A percentile compares a stretch with the other conserved stretches of the same genome.
Evolutionary conservation across 2,329 filamentous ascomycete species (phyloP).

Genomic region (Aspergillus pseudoviridinutans): DNA sequence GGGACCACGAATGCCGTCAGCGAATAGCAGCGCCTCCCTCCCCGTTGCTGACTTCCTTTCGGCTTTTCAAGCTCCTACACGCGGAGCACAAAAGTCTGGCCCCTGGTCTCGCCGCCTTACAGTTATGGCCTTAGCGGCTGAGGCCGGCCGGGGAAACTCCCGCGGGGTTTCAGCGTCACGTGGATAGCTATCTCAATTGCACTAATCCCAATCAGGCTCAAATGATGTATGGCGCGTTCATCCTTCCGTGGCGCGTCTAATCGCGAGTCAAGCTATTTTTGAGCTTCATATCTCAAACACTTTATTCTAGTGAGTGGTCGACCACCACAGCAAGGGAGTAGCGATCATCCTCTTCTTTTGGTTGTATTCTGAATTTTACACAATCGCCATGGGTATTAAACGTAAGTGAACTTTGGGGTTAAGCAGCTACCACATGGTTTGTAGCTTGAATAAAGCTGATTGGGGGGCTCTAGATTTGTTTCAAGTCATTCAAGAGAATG

Average conservation of each 20-base stretch:
- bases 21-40: not conserved
- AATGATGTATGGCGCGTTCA: conserved; percentile 18
- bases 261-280: conserved; percentile 3
- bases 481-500: conserved; percentile 82
- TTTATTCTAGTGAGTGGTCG: not conserved
- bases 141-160: not conserved
- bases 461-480: conserved; percentile 56
- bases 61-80: not conserved
- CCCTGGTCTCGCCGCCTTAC: not conserved
- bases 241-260: conserved; percentile 12
- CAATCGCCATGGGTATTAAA: conserved; percentile 48
- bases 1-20: not conserved
- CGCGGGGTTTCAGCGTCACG: conserved; percentile 13
- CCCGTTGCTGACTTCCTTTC: not conserved
- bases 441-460: conserved; percentile 11
- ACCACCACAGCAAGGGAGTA: not conserved
- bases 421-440: conserved; percentile 54
- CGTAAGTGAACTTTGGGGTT: conserved; percentile 32
- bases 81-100: not conserved
- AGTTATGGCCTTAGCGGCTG: not conserved
- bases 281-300: not conserved
- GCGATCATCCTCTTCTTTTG: not conserved
- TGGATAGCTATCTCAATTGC: not conserved
- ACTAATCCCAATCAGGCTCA: conserved; percentile 16
- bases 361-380: not conserved